These are phyloP conservation scores for Salvia rosmarinus DNA, from an alignment of 257 asterid genomes.

Conservation along the genomic window DNA sequence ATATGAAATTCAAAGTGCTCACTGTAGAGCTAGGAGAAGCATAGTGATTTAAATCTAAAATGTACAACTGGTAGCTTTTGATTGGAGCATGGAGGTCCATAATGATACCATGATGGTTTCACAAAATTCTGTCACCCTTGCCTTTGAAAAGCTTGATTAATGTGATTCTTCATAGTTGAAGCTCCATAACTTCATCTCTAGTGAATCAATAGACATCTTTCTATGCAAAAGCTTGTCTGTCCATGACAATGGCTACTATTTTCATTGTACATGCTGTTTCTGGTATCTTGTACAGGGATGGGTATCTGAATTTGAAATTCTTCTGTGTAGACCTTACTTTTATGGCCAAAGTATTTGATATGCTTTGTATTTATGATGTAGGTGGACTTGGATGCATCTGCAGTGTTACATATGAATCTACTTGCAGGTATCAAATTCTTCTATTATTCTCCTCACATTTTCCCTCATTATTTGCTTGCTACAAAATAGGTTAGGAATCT, in stretches of 20 bases:
- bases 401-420: slow-evolving; percentile 73
- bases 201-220: slow-evolving; percentile 14
- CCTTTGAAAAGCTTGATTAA: slow-evolving; percentile 4
- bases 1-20: not conserved
- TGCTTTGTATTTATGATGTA: slow-evolving; percentile 37
- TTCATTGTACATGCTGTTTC: slow-evolving; percentile 27
- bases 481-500: not conserved
- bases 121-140: not conserved
- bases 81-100: not conserved
- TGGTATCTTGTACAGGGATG: not conserved
- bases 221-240: slow-evolving; percentile 14
- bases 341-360: slow-evolving; percentile 21
- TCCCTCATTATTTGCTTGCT: too few species aligned
- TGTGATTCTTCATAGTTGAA: slow-evolving; percentile 16
- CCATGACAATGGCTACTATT: not conserved
- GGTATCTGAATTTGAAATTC: not conserved
- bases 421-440: slow-evolving; percentile 69
- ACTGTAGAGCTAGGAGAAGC: not conserved
- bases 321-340: slow-evolving; percentile 13
- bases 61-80: too few species aligned
- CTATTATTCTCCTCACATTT: too few species aligned
- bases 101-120: not conserved
- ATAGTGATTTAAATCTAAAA: not conserved
- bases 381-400: slow-evolving; percentile 98
- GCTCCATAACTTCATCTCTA: not conserved